Evolutionary conservation across 2,329 filamentous ascomycete genomes (phyloP).

Genomic region (Sclerotinia trifoliorum): DNA sequence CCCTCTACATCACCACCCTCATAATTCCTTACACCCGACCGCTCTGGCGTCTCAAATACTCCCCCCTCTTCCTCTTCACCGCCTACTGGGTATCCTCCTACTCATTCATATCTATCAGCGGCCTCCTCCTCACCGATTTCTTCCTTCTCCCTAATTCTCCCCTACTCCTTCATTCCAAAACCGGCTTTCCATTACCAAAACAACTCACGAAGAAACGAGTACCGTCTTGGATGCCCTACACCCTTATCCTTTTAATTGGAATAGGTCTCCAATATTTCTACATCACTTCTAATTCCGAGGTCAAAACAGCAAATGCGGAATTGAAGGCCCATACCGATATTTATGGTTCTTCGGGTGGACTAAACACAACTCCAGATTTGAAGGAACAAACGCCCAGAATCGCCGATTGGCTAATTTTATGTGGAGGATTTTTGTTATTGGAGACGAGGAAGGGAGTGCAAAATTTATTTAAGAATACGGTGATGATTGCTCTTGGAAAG

Average conservation of each 20-base stretch:
- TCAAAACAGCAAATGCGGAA: slow-evolving; percentile 42
- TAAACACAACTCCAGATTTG: slow-evolving; percentile 41
- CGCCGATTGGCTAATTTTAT: slow-evolving; percentile 47
- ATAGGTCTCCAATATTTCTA: slow-evolving; percentile 46
- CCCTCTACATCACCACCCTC: slow-evolving; percentile 49
- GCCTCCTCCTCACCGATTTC: slow-evolving; percentile 44
- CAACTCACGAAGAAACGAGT: slow-evolving; percentile 24
- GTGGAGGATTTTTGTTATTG: slow-evolving; percentile 44
- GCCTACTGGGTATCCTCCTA: slow-evolving; percentile 50
- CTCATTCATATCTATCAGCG: slow-evolving; percentile 48
- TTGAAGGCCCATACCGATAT: slow-evolving; percentile 44
- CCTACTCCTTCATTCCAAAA: slow-evolving; percentile 36
- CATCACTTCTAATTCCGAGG: slow-evolving; percentile 40
- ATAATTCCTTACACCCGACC: slow-evolving; percentile 41
- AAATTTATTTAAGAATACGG: slow-evolving; percentile 39
- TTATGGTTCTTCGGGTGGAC: slow-evolving; percentile 41
- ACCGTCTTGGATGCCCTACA: slow-evolving; percentile 41
- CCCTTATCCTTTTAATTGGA: slow-evolving; percentile 35
- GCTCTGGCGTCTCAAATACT: slow-evolving; percentile 27
- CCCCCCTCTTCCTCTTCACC: slow-evolving; percentile 42
- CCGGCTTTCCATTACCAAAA: slow-evolving; percentile 31
- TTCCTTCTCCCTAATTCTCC: slow-evolving; percentile 43
- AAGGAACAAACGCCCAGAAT: slow-evolving; percentile 43
- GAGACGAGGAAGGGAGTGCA: slow-evolving; percentile 44
- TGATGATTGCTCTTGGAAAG: slow-evolving; percentile 43